Conservation (phyloP, 1,284 basidiomycete genomes). For the Calocybe gambosa region DNA sequence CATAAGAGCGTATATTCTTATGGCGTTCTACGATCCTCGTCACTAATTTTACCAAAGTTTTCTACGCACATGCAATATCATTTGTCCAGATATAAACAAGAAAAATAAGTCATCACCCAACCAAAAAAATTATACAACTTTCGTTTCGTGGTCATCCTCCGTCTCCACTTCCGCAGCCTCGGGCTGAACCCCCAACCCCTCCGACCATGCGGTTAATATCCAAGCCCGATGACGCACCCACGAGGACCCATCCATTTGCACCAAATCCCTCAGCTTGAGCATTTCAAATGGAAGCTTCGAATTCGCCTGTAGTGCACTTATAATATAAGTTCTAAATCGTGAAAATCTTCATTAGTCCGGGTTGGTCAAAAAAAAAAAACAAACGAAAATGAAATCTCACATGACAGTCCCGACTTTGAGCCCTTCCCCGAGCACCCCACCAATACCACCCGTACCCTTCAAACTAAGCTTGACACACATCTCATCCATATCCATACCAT, state of each 20-base stretch:
- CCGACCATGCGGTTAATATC: conserved; percentile 16
- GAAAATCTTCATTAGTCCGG: background rate
- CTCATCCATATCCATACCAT: conserved; percentile 34
- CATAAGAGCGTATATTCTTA: no score
- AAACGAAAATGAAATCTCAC: conserved; percentile 28
- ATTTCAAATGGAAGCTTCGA: conserved; percentile 23
- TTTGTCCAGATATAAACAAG: no score
- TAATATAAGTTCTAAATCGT: conserved; percentile 22
- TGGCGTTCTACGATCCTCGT: no score
- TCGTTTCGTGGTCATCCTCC: background rate
- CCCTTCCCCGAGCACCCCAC: conserved; percentile 25
- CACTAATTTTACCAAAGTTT: no score
- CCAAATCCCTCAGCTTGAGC: conserved; percentile 19
- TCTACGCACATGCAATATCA: no score
- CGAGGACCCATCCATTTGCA: conserved; percentile 26
- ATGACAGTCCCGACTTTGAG: conserved; percentile 52
- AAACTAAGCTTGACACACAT: conserved; percentile 42
- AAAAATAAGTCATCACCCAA: background rate
- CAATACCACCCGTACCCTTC: conserved; percentile 13
- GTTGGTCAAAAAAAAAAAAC: background rate
- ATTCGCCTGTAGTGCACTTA: conserved; percentile 24
- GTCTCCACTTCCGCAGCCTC: background rate
- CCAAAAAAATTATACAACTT: background rate
- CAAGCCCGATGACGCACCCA: conserved; percentile 25
- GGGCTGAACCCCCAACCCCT: background rate